Percentiles rank a stretch among this genome's conserved stretches.
Evolutionary conservation across 2,329 filamentous ascomycete species (phyloP).

Genomic region (Bipolaris gigantea): DNA sequence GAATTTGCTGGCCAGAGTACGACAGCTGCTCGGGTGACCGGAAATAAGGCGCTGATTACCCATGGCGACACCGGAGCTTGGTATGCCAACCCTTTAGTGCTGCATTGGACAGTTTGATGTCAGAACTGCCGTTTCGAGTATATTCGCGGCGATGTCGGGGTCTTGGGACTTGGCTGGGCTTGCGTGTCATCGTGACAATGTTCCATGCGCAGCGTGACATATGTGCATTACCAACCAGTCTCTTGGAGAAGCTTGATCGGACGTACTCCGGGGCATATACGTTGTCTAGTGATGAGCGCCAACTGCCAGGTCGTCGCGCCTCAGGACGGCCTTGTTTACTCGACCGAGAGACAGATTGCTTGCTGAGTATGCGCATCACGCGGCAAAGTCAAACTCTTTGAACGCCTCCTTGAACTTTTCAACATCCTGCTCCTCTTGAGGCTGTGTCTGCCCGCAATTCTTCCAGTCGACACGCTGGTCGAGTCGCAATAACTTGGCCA

Average conservation of each 20-base stretch:
- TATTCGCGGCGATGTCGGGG: slow-evolving; percentile 17
- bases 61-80: slow-evolving; percentile 31
- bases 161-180: slow-evolving; percentile 16
- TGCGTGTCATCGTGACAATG: background rate
- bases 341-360: background rate
- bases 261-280: background rate
- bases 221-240: background rate
- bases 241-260: background rate
- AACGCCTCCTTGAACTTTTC: slow-evolving; percentile 80
- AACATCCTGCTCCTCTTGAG: slow-evolving; percentile 78
- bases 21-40: background rate
- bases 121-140: slow-evolving; percentile 33
- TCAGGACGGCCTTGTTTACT: background rate
- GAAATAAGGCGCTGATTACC: slow-evolving; percentile 16
- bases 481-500: slow-evolving; percentile 83
- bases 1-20: background rate
- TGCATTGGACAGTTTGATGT: slow-evolving; percentile 27
- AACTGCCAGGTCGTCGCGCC: background rate
- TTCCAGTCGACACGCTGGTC: slow-evolving; percentile 82
- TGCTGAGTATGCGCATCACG: slow-evolving; percentile 4
- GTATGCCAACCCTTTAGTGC: slow-evolving; percentile 45
- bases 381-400: slow-evolving; percentile 82
- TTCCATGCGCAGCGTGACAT: background rate
- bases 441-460: slow-evolving; percentile 74
- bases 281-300: background rate